Evolutionary conservation across 306 rosid species (phyloP).

Genomic region (Ziziphus jujuba): DNA sequence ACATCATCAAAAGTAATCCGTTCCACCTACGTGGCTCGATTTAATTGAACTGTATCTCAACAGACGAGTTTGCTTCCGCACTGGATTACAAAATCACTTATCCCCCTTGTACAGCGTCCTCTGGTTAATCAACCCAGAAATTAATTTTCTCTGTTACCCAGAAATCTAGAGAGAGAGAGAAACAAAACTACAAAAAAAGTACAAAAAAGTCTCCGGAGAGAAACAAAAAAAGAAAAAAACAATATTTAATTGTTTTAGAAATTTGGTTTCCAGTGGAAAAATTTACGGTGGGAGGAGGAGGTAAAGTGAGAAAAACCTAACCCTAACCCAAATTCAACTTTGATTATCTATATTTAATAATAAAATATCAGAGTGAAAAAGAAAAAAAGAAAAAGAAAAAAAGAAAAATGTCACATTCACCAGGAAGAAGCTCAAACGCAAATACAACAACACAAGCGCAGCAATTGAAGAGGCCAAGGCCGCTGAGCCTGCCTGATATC

Average conservation of each 20-base stretch:
- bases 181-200: not conserved
- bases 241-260: not conserved
- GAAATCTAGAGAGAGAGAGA: constrained; percentile 1
- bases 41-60: not conserved
- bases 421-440: constrained; percentile 8
- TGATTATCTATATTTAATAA: not conserved
- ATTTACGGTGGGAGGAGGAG: not conserved
- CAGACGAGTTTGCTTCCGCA: not conserved
- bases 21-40: not conserved
- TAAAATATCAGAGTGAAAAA: no score
- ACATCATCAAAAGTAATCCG: not conserved
- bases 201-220: not conserved
- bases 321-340: not conserved
- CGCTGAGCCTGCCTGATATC: constrained; percentile 21
- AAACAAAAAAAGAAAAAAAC: no score
- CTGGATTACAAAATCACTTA: not conserved
- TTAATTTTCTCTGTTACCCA: not conserved
- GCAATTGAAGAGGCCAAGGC: constrained; percentile 11
- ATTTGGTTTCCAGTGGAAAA: not conserved
- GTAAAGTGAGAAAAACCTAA: not conserved
- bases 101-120: not conserved
- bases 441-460: not conserved
- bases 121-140: constrained; percentile 3
- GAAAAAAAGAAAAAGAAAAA: not conserved
- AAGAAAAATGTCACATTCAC: constrained; percentile 24